Evolutionary conservation across 140 eudicot genomes (phyloP).

Genomic region (Erigeron philadelphicus): DNA sequence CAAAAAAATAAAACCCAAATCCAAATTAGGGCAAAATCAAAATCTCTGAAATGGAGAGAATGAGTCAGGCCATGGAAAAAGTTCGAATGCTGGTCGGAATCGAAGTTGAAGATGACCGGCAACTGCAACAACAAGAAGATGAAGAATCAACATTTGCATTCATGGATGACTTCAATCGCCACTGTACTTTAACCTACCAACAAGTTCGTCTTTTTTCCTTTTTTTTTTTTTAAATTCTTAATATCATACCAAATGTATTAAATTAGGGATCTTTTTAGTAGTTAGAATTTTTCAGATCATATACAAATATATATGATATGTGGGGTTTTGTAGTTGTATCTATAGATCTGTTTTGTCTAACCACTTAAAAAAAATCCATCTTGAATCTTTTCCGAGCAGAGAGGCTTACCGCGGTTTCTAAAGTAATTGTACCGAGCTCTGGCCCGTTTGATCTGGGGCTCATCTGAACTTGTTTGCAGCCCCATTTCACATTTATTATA

Average conservation of each 20-base stretch:
- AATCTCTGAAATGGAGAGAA: constrained; percentile 54
- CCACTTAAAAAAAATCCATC: too few species aligned
- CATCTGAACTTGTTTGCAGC: too few species aligned
- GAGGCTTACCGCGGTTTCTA: too few species aligned
- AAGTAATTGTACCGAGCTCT: too few species aligned
- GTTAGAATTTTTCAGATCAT: too few species aligned
- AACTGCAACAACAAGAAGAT: constrained; percentile 34
- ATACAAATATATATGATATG: too few species aligned
- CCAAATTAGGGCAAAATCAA: constrained; percentile 3
- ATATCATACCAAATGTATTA: not conserved
- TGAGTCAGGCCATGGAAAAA: constrained; percentile 76
- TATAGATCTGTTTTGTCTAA: too few species aligned
- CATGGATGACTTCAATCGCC: constrained; percentile 81
- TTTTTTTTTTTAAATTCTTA: not conserved
- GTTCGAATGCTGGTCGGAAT: constrained; percentile 79
- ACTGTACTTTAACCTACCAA: constrained; percentile 73
- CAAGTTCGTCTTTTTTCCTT: constrained; percentile 38
- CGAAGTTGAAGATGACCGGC: constrained; percentile 57
- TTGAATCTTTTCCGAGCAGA: too few species aligned
- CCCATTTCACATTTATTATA: too few species aligned
- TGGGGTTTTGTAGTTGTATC: too few species aligned
- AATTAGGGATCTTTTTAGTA: not conserved
- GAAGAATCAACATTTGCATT: constrained; percentile 54
- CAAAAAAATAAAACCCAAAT: not conserved
- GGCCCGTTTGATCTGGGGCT: too few species aligned